phyloP scores from a whole-genome alignment of 1,284 basidiomycete genomes.

The Malassezia sympodialis region DNA sequence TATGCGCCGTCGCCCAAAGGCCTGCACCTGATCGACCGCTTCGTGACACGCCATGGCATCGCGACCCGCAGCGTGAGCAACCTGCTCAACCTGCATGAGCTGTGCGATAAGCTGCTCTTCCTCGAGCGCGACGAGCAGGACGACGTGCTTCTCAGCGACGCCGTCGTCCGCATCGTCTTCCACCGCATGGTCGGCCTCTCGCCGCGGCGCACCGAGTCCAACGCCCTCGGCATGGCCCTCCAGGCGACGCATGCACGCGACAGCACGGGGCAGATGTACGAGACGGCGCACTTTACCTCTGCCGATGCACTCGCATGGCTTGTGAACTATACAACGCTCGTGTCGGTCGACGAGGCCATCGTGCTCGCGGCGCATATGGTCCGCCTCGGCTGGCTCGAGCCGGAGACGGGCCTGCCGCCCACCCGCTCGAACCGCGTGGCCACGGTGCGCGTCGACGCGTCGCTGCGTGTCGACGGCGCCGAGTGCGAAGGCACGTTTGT shows the following conservation, averaged over 20 bases:
- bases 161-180: conserved; percentile 88
- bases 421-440: conserved; percentile 9
- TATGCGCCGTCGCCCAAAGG: conserved; percentile 95
- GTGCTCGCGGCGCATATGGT: conserved; percentile 97
- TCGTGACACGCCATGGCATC: conserved; percentile 98
- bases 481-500: conserved; percentile 15
- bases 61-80: conserved; percentile 60
- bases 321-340: conserved; percentile 90
- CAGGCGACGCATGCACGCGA: conserved; percentile 29
- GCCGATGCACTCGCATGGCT: conserved; percentile 88
- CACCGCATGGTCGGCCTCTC: conserved; percentile 75
- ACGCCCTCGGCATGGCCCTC: conserved; percentile 9
- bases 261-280: conserved; percentile 34
- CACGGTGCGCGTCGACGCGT: conserved; percentile 11
- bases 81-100: conserved; percentile 81
- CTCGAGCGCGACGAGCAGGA: conserved; percentile 82
- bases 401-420: conserved; percentile 1
- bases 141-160: conserved; percentile 94
- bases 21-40: conserved; percentile 92
- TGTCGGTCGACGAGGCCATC: conserved; percentile 88
- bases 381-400: conserved; percentile 59
- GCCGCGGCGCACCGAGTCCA: conserved; percentile 21
- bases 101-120: conserved; percentile 94
- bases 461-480: not conserved
- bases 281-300: conserved; percentile 62